phyloP scores from a whole-genome alignment of 352 stramenopile species.

The Pythium sp. region DNA sequence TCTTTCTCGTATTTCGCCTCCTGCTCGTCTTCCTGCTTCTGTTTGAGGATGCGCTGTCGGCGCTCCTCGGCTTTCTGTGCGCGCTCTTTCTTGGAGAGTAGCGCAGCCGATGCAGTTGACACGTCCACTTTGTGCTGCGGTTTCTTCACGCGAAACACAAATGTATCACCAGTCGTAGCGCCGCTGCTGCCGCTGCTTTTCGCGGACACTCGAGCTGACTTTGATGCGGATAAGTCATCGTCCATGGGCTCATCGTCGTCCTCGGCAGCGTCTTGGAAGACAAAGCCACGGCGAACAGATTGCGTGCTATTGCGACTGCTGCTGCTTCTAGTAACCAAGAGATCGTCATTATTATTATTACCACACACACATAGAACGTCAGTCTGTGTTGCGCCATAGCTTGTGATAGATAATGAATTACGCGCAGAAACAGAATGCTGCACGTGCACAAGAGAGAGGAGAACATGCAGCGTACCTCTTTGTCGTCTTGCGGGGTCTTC shows the following conservation, averaged over 20 bases:
- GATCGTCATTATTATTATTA: neutral
- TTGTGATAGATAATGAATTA: neutral
- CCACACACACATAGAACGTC: conserved; percentile 11
- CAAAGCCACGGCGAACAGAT: conserved; percentile 45
- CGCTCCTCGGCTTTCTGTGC: conserved; percentile 40
- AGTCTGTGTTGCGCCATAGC: neutral
- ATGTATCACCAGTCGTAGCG: conserved; percentile 29
- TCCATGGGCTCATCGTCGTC: conserved; percentile 30
- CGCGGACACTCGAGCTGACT: neutral
- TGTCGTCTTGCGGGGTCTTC: conserved; percentile 34
- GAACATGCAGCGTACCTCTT: conserved; percentile 28
- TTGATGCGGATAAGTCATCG: conserved; percentile 1
- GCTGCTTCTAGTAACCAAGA: neutral
- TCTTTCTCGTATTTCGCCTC: conserved; percentile 16
- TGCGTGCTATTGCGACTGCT: conserved; percentile 20
- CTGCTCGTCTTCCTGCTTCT: conserved; percentile 30
- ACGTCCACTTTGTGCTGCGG: conserved; percentile 33
- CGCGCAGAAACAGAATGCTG: neutral
- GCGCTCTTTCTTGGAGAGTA: conserved; percentile 51
- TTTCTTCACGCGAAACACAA: conserved; percentile 52
- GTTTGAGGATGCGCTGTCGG: conserved; percentile 28
- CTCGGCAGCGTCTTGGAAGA: conserved; percentile 30
- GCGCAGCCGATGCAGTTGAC: conserved; percentile 36
- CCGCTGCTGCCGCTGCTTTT: conserved; percentile 17
- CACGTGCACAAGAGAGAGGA: neutral